Evolutionary conservation across 2,329 filamentous ascomycete genomes (phyloP).

Genomic region (Trematosphaeria pertusa): DNA sequence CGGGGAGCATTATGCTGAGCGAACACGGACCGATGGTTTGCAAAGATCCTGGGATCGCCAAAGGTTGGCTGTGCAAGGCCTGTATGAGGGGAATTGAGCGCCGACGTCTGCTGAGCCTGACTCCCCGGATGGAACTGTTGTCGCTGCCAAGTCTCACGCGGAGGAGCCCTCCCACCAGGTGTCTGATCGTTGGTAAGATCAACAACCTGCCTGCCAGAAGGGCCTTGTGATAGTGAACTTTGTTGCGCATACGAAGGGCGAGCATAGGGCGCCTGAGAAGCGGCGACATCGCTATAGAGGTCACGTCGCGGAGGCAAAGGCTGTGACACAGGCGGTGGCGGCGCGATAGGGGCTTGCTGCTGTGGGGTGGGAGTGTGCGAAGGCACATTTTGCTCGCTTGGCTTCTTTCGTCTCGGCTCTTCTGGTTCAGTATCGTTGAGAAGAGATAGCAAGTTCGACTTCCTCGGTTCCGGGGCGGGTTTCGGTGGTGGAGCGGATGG

Average conservation of each 20-base stretch:
- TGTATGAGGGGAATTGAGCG: slow-evolving; percentile 36
- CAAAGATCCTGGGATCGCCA: slow-evolving; percentile 27
- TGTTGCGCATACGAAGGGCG: slow-evolving; percentile 38
- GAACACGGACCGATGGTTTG: slow-evolving; percentile 41
- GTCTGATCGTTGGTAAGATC: slow-evolving; percentile 42
- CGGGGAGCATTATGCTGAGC: slow-evolving; percentile 40
- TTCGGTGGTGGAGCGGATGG: slow-evolving; percentile 26
- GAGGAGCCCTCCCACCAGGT: slow-evolving; percentile 20
- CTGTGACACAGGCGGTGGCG: slow-evolving; percentile 36
- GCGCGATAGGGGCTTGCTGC: slow-evolving; percentile 41
- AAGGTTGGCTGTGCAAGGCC: slow-evolving; percentile 34
- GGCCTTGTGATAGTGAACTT: slow-evolving; percentile 26
- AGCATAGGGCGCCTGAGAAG: slow-evolving; percentile 33
- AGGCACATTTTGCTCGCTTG: slow-evolving; percentile 37
- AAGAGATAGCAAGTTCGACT: slow-evolving; percentile 47
- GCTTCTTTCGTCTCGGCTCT: slow-evolving; percentile 43
- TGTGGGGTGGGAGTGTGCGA: slow-evolving; percentile 45
- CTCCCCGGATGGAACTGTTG: slow-evolving; percentile 33
- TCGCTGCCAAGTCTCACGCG: slow-evolving; percentile 40
- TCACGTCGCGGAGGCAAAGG: slow-evolving; percentile 32
- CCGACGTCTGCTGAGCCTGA: slow-evolving; percentile 32
- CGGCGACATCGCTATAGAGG: slow-evolving; percentile 30
- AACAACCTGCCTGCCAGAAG: slow-evolving; percentile 33
- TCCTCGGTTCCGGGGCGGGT: slow-evolving; percentile 42
- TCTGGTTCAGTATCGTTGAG: slow-evolving; percentile 49